These are phyloP conservation scores for Malus fusca DNA, from an alignment of 306 rosid species.

Conservation along the genomic window DNA sequence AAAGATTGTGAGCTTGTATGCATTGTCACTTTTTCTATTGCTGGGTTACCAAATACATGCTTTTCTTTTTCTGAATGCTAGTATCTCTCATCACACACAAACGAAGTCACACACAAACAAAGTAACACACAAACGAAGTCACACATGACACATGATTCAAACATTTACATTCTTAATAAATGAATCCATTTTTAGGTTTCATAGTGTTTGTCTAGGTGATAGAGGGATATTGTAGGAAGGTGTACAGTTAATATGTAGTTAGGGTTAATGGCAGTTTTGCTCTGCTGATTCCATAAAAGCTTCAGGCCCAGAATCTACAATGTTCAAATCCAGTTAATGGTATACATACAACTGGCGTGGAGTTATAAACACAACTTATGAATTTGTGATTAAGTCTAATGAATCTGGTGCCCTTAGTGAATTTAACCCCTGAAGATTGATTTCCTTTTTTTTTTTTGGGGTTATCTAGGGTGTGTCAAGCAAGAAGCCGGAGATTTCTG, in stretches of 20 bases:
- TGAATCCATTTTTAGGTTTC: background rate
- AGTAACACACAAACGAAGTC: background rate
- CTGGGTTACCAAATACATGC: background rate
- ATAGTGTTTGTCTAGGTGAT: background rate
- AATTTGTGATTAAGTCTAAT: slow-evolving; percentile 10
- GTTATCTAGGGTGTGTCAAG: slow-evolving; percentile 53
- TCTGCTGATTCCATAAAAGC: background rate
- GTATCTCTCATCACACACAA: background rate
- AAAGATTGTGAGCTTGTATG: background rate
- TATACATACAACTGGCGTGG: too few relatives aligned
- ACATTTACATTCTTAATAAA: background rate
- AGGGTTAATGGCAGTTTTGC: background rate
- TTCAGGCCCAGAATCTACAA: background rate
- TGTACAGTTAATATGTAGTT: background rate
- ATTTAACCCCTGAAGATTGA: slow-evolving; percentile 34
- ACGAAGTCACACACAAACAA: background rate
- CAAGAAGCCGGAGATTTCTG: slow-evolving; percentile 41
- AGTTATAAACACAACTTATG: background rate
- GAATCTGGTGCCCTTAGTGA: slow-evolving; percentile 14
- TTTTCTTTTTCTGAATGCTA: too few relatives aligned
- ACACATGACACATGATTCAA: background rate
- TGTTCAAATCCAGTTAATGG: background rate
- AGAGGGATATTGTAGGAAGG: background rate
- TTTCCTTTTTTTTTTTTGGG: slow-evolving; percentile 23
- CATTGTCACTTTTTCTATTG: too few relatives aligned